Evolutionary conservation across 2,329 filamentous ascomycete species (phyloP).

Genomic region (Venturia carpophila): DNA sequence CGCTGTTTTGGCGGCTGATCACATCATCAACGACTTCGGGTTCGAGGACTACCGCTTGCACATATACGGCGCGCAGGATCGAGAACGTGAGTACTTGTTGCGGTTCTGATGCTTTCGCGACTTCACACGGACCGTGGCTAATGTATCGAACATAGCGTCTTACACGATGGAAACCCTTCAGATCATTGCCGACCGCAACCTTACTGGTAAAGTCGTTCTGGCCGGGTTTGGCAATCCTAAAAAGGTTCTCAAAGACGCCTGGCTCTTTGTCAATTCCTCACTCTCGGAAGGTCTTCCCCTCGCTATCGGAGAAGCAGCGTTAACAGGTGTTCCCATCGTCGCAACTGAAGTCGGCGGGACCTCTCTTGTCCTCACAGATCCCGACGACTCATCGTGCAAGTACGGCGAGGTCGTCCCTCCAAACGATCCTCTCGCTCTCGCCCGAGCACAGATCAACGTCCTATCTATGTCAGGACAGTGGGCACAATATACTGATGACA

Average conservation of each 20-base stretch:
- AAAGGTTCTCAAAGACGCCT: conserved; percentile 48
- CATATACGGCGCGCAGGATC: conserved; percentile 52
- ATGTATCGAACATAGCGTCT: conserved; percentile 19
- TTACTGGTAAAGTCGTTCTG: conserved; percentile 39
- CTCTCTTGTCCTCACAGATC: conserved; percentile 13
- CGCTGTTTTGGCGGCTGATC: conserved; percentile 50
- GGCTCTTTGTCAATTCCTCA: conserved; percentile 47
- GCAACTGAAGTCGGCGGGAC: conserved; percentile 12
- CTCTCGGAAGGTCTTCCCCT: conserved; percentile 40
- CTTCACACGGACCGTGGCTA: background rate
- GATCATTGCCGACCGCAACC: conserved; percentile 42
- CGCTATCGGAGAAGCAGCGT: conserved; percentile 39
- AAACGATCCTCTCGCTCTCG: conserved; percentile 12
- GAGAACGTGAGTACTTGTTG: conserved; percentile 37
- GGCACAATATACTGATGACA: conserved; percentile 12
- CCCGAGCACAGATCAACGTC: conserved; percentile 14
- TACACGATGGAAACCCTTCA: conserved; percentile 48
- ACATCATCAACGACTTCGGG: conserved; percentile 54
- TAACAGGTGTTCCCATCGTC: conserved; percentile 37
- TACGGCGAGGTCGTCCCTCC: conserved; percentile 15
- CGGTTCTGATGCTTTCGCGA: too few relatives aligned
- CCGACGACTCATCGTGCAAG: conserved; percentile 1
- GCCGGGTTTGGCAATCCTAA: conserved; percentile 47
- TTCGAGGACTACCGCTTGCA: conserved; percentile 51
- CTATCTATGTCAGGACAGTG: conserved; percentile 12